Evolutionary conservation across 345 rosid genomes (phyloP).

Genomic region (Alliaria petiolata): DNA sequence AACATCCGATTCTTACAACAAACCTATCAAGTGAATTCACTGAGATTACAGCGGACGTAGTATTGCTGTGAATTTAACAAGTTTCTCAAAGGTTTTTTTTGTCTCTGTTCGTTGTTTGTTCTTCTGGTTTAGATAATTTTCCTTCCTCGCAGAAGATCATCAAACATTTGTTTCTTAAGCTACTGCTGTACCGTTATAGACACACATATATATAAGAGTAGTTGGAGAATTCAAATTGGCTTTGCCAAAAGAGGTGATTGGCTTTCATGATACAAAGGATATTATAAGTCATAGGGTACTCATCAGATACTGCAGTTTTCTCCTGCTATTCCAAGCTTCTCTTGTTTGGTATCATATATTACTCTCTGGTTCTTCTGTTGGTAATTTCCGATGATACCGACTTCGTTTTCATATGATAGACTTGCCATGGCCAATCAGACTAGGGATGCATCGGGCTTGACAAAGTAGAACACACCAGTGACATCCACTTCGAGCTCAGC

Average conservation of each 20-base stretch:
- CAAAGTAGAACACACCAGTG: slow-evolving; percentile 71
- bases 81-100: background rate
- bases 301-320: slow-evolving; percentile 69
- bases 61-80: too few relatives aligned
- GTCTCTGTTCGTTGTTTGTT: slow-evolving; percentile 1
- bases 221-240: slow-evolving; percentile 21
- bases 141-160: background rate
- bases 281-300: background rate
- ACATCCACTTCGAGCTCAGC: slow-evolving; percentile 61
- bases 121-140: background rate
- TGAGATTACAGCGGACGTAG: background rate
- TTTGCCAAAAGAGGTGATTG: slow-evolving; percentile 26
- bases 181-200: background rate
- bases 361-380: slow-evolving; percentile 92
- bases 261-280: slow-evolving; percentile 12
- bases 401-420: slow-evolving; percentile 59
- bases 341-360: slow-evolving; percentile 63
- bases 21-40: too few relatives aligned
- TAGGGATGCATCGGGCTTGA: slow-evolving; percentile 62
- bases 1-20: too few relatives aligned
- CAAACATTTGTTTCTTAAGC: slow-evolving; percentile 9
- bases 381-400: slow-evolving; percentile 70
- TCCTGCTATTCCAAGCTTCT: slow-evolving; percentile 63
- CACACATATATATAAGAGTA: background rate
- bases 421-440: slow-evolving; percentile 90